Base-by-base conservation (phyloP, 176 grass and related monocot genomes). In the Alloteropsis semialata region DNA sequence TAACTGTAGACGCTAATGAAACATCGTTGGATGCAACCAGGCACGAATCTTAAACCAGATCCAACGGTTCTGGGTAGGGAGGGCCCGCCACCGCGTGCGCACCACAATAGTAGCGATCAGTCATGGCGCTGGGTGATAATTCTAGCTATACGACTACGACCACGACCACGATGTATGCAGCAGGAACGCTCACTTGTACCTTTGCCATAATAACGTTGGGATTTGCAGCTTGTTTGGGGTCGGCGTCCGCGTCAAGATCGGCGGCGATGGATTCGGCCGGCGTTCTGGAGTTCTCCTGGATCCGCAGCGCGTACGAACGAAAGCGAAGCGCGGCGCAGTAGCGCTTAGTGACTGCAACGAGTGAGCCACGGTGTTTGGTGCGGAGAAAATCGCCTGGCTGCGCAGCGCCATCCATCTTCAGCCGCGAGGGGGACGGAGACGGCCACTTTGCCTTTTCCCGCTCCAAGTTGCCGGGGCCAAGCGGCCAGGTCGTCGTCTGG, bases 311-410 rank as follows among this genome's bases (percentile, higher is more conserved):
- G 58, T 89, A 85, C 77, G 70, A 81, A 34, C 43, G 87, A 89
- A 81, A 89, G 79, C 77, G 87, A 81, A 45, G 30, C 74, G 45
- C n/a, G n/a, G n/a, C n/a, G n/a, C n/a, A n/a, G n/a, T n/a, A n/a
- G n/a, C n/a, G n/a, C n/a, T n/a, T n/a, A n/a, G n/a, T n/a, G n/a
- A n/a, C n/a, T n/a, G n/a, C n/a, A n/a, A n/a, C n/a, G n/a, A n/a
- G n/a, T n/a, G n/a, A n/a, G n/a, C n/a, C n/a, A n/a, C n/a, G n/a
- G n/a, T 13, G 14, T 18, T 55, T 7, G 21, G 27, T 36, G 37
- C 10, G 3, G 5, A 5, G 5, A 30, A 32, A 45, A 24, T n/a
- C 14, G 41, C 8, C 28, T 48, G 34, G 41, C 21, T 33, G 33
- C 16, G 49, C n/a, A 10, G 30, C 53, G 41, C 68, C 68, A 28